A percentile compares a stretch with the other conserved stretches of the same genome.
phyloP scores from a whole-genome alignment of 352 stramenopile species.

The Phytophthora citricola region DNA sequence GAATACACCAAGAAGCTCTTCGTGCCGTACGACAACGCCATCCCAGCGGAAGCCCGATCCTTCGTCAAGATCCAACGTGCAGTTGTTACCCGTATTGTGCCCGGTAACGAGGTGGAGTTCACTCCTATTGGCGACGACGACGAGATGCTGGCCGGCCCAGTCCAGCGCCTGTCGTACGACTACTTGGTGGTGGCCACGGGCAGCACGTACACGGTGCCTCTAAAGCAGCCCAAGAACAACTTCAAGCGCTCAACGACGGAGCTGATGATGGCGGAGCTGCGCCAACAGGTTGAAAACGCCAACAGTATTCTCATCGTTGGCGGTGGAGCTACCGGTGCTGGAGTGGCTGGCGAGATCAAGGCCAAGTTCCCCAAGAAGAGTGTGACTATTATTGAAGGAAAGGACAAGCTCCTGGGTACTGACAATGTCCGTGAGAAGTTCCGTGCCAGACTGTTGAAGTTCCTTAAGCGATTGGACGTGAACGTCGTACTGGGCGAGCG shows the following conservation, averaged over 20 bases:
- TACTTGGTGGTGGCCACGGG: constrained; percentile 60
- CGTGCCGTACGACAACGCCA: constrained; percentile 47
- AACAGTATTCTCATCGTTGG: constrained; percentile 55
- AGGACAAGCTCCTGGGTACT: constrained; percentile 31
- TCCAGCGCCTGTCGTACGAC: constrained; percentile 47
- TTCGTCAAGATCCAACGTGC: constrained; percentile 45
- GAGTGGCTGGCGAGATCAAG: constrained; percentile 58
- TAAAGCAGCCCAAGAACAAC: constrained; percentile 44
- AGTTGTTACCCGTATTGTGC: constrained; percentile 35
- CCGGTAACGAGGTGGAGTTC: constrained; percentile 12
- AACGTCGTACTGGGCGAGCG: constrained; percentile 52
- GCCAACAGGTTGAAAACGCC: constrained; percentile 39
- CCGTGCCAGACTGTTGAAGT: constrained; percentile 31
- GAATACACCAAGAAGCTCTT: constrained; percentile 50
- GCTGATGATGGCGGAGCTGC: constrained; percentile 31
- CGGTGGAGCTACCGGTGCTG: constrained; percentile 49
- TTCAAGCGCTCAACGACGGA: constrained; percentile 32
- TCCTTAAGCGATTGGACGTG: constrained; percentile 39
- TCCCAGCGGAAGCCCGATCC: constrained; percentile 24
- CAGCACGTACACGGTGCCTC: constrained; percentile 52
- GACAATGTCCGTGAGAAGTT: constrained; percentile 48
- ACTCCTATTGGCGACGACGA: constrained; percentile 2
- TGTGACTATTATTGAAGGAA: constrained; percentile 53
- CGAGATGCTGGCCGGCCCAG: background rate
- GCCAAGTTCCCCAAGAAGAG: constrained; percentile 49